These are phyloP conservation scores for Coemansia sp. DNA, from an alignment of 192 early-diverging fungal genomes.

Conservation along the genomic window DNA sequence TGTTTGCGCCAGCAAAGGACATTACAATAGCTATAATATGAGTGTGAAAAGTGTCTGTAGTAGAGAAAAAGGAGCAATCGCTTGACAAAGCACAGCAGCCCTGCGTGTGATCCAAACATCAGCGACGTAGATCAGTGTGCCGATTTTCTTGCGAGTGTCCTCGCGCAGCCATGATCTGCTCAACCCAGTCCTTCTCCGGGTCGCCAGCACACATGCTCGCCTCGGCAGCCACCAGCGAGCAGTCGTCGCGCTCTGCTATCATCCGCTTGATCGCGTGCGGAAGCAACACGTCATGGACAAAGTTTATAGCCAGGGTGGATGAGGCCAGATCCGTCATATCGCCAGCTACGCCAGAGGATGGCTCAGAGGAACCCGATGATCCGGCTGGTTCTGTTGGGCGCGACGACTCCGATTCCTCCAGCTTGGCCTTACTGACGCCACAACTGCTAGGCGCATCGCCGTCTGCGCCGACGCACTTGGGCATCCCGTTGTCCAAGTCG, in stretches of 20 bases:
- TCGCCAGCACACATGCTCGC: constrained; percentile 19
- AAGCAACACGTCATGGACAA: constrained; percentile 48
- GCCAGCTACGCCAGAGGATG: background rate
- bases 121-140: background rate
- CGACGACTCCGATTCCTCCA: background rate
- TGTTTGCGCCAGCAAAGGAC: constrained; percentile 32
- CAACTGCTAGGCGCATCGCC: background rate
- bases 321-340: background rate
- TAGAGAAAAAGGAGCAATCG: too few species aligned
- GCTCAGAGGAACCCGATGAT: background rate
- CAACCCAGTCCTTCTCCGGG: constrained; percentile 37
- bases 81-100: too few species aligned
- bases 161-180: constrained; percentile 44
- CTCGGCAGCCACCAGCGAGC: constrained; percentile 40
- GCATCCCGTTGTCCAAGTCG: background rate
- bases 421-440: background rate
- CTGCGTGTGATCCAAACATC: too few species aligned
- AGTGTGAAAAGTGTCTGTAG: too few species aligned
- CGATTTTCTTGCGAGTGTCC: background rate
- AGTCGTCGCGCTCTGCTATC: constrained; percentile 25
- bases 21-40: constrained; percentile 1
- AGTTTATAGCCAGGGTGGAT: constrained; percentile 19
- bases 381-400: constrained; percentile 1
- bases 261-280: constrained; percentile 47
- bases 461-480: background rate